A percentile compares a stretch with the other conserved stretches of the same genome.
Conservation (phyloP, 2,329 filamentous ascomycete species). For the Pseudocercospora fuligena region DNA sequence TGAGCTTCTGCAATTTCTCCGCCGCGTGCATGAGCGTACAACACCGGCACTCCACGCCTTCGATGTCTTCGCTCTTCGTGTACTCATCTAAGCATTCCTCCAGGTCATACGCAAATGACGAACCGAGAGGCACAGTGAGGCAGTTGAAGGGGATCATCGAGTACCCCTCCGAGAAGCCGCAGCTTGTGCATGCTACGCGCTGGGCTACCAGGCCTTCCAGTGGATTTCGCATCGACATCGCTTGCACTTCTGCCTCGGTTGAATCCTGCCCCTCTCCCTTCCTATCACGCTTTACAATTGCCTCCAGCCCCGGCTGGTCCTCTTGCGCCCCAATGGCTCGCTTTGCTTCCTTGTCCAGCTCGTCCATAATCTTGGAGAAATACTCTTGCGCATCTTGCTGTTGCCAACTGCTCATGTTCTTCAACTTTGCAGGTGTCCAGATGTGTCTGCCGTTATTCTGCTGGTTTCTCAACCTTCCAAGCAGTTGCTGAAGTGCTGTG, state of each 20-base stretch:
- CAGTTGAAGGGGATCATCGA: constrained; percentile 94
- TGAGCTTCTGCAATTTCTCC: constrained; percentile 56
- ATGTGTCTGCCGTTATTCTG: constrained; percentile 75
- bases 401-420: constrained; percentile 92
- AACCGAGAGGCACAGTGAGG: constrained; percentile 80
- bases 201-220: constrained; percentile 88
- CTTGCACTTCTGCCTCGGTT: constrained; percentile 11
- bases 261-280: constrained; percentile 15
- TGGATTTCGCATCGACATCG: constrained; percentile 64
- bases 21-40: constrained; percentile 75
- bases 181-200: constrained; percentile 82
- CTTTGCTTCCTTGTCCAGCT: constrained; percentile 64
- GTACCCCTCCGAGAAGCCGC: constrained; percentile 84
- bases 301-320: constrained; percentile 35
- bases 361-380: constrained; percentile 74
- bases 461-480: constrained; percentile 71
- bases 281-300: constrained; percentile 25
- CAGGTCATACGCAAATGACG: constrained; percentile 69
- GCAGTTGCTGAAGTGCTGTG: constrained; percentile 64
- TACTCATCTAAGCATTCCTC: constrained; percentile 83
- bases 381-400: constrained; percentile 99
- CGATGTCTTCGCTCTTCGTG: constrained; percentile 81
- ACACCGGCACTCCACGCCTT: constrained; percentile 87
- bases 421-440: constrained; percentile 80
- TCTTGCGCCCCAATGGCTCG: constrained; percentile 36